Evolutionary conservation across 75 land plant species (phyloP).

Genomic region (Larix kaempferi): DNA sequence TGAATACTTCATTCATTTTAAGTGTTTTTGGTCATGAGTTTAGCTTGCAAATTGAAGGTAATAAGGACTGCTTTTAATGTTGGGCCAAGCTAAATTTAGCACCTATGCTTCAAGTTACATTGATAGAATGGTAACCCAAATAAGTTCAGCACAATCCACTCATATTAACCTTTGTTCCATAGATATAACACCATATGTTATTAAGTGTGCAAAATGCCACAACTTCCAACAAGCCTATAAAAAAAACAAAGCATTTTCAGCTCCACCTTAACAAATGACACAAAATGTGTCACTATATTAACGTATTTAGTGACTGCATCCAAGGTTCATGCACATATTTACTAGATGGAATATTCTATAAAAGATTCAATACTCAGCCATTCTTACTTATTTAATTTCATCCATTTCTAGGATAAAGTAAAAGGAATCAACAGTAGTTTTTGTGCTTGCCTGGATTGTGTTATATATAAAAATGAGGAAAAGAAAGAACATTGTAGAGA

Average conservation of each 20-base stretch:
- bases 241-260: slow-evolving; percentile 1
- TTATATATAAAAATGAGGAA: neutral
- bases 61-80: too few species aligned
- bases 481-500: neutral
- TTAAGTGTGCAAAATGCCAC: slow-evolving; percentile 94
- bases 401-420: neutral
- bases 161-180: slow-evolving; percentile 92
- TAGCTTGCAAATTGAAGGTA: too few species aligned
- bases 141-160: slow-evolving; percentile 94
- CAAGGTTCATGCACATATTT: neutral
- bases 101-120: too few species aligned
- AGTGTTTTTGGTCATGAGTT: too few species aligned
- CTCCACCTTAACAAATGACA: neutral
- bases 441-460: neutral
- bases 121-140: slow-evolving; percentile 97
- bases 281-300: neutral
- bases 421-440: neutral
- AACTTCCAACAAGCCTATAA: slow-evolving; percentile 96
- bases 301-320: neutral
- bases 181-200: slow-evolving; percentile 89
- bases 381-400: neutral
- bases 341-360: neutral
- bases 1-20: too few species aligned
- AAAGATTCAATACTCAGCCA: neutral
- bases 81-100: too few species aligned